Evolutionary conservation across 2,329 filamentous ascomycete genomes (phyloP).

Genomic region (Lomentospora prolificans): DNA sequence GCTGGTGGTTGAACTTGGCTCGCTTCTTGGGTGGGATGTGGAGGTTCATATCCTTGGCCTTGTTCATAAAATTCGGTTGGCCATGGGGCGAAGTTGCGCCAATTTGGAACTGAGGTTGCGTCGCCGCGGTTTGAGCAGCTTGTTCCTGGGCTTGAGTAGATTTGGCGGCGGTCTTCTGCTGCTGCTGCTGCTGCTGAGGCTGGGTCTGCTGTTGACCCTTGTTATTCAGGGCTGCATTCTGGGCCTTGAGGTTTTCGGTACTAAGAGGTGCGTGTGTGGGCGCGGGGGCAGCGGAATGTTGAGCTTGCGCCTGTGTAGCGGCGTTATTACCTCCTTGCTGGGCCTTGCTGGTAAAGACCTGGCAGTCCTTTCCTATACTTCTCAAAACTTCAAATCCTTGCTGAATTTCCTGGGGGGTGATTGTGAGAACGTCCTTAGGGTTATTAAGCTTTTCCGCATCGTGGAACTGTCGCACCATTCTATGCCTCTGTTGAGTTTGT

Average conservation of each 20-base stretch:
- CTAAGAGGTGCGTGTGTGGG: slow-evolving; percentile 18
- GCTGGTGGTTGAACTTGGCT: slow-evolving; percentile 35
- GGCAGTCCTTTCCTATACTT: slow-evolving; percentile 39
- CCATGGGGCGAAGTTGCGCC: slow-evolving; percentile 49
- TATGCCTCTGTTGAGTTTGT: slow-evolving; percentile 32
- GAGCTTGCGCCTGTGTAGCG: neutral
- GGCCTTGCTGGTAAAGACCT: slow-evolving; percentile 18
- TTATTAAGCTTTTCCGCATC: slow-evolving; percentile 36
- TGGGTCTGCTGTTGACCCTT: slow-evolving; percentile 22
- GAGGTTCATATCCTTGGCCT: slow-evolving; percentile 43
- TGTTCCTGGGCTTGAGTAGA: slow-evolving; percentile 10
- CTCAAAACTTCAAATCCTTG: slow-evolving; percentile 36
- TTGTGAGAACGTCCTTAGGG: slow-evolving; percentile 39
- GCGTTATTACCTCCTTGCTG: neutral
- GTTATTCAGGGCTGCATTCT: slow-evolving; percentile 3
- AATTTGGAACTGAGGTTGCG: slow-evolving; percentile 47
- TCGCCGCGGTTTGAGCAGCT: slow-evolving; percentile 1
- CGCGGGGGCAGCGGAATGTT: slow-evolving; percentile 17
- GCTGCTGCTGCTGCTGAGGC: slow-evolving; percentile 14
- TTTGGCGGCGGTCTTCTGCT: slow-evolving; percentile 16
- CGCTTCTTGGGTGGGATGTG: slow-evolving; percentile 51
- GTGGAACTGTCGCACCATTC: slow-evolving; percentile 42
- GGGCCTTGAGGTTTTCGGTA: slow-evolving; percentile 5
- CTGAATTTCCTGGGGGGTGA: slow-evolving; percentile 41
- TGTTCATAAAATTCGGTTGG: slow-evolving; percentile 44